Evolutionary conservation across 768 basidiomycete genomes (phyloP), one percentile per base, ranked within the genome.

Genomic region (Lentinula sp.): DNA sequence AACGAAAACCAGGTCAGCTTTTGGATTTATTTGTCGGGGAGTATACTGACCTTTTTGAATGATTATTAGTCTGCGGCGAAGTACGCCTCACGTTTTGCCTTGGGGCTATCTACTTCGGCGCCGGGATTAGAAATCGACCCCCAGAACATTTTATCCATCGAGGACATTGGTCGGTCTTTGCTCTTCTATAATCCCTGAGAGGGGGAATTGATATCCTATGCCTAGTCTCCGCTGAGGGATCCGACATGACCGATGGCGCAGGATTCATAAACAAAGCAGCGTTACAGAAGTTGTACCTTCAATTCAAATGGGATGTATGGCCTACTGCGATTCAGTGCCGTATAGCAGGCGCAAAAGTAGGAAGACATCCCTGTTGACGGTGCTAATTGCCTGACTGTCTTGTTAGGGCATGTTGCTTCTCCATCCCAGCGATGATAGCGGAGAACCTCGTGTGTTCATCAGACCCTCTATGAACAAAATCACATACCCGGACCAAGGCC

Each of bases 41-140:
- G 32, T 7, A 5, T 39, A 33, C 3, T n/a, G 32, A 20, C 36
- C n/a, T n/a, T 65, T 43, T 3, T 52, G 56, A 54, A 61, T 16
- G 59, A 60, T 9, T 43, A 15, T 6, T n/a, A 84, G 82, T 71
- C 74, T 6, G 76, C 82, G 67, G 70, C 76, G 3, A 84, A 85
- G 66, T 84, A 79, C 78, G 72, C 74, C 8, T 71, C 81, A 3
- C 75, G 82, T 2, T 78, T 78, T 64, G 74, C 78, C 0, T 72
- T 85, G 6, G 81, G 79, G 0, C 64, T 81, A 4, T 84, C 83
- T 6, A 84, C 77, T 55, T 83, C 83, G 5, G 71, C 77, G 15
- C 83, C 83, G 6, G 80, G 76, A 0, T 61, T 77, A 6, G 51
- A 63, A 5, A 61, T 85, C 1, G 54, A 69, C 0, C 61, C 64